Evolutionary conservation across 208 protist genomes (phyloP), one percentile per base, ranked within the genome.

Genomic region (Strigomonas culicis): DNA sequence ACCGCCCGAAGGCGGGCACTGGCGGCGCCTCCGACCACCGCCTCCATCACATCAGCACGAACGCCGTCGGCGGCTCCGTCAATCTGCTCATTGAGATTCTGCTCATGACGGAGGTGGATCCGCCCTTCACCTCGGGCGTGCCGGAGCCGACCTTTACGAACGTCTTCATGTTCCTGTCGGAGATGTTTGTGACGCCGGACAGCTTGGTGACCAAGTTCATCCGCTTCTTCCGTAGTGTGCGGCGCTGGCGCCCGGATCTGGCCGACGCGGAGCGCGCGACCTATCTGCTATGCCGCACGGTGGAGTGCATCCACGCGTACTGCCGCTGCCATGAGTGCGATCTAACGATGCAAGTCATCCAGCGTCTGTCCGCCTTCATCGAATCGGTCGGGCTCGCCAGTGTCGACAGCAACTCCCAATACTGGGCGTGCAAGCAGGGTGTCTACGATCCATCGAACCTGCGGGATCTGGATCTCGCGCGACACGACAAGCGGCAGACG

Each of bases 1-100:
- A 39, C 10, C 34, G 34, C 10, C 34, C 34, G 7, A 10, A 10
- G 4, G 34, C 10, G 2, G 43, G 17, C 17, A 3, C 10, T n/a
- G 17, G 8, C 43, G 19, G 17, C 43, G 43, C 43, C 43, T 4
- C 43, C 4, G 19, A 24, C 8, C 17, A 49, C 43, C 43, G 4
- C 3, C n/a, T 49, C 10, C 17, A 15, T 21, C 10, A 49, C 43
- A 58, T 39, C 10, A 63, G 21, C 58, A 50, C 11, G 13, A 62
- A 30, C 36, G 71, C 76, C 2, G 56, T 88, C 1, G 84, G 84
- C 21, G 84, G 84, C 1, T 88, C 80, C 3, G 52, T 88, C 1
- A 79, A 85, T 44, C 59, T 80, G 21, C 72, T 92, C 4, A 69
- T 88, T 30, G 82, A 88, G 58, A 71, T 87, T 30, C 69, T 88